Evolutionary conservation across 495 filamentous ascomycete genomes (phyloP), one percentile per base, ranked within the genome.

Genomic region (Trypethelium eluteriae): DNA sequence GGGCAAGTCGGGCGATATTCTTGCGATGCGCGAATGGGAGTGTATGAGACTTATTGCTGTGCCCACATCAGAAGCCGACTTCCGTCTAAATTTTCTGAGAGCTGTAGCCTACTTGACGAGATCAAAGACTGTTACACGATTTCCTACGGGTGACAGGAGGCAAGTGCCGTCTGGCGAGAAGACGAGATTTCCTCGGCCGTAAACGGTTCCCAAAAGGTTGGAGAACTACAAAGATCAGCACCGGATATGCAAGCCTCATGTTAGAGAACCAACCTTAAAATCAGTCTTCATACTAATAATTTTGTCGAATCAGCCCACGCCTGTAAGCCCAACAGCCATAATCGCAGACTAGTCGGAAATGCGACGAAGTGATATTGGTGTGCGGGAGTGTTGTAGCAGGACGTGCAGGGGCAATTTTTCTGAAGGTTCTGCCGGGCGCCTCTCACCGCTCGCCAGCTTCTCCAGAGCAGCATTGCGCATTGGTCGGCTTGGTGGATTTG

Each of bases 91-190:
- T 6, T 2, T 34, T 62, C 39, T 41, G 39, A 62, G 62, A 50
- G 41, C 34, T 9, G 35, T 11, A 78, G 41, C 86, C 70, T 84
- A 96, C 93, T 97, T 92, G 66, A 96, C 88, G 25, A 98, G 81
- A 74, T 98, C 93, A 77, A 98, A 98, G 62, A 97, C 89, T 2
- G 94, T 90, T 62, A 98, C 91, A 73, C 91, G 81, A 79, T 98
- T 98, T 72, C 94, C 94, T 65, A 98, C 95, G 35, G 94, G 94
- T n/a, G 95, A 98, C 69, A 94, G 88, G 57, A 98, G 83, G 77
- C 90, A 92, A 70, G 89, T 93, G 70, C 94, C 94, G 85, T 98
- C 94, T 70, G 92, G 93, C 72, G 90, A 95, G 81, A 96, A 98
- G 71, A 96, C 84, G 67, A 98, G 84, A 76, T 97, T 98, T 77